Percentiles rank a stretch among this genome's conserved stretches.
phyloP scores from a whole-genome alignment of 768 basidiomycete species.

The Mycena capillaripes region DNA sequence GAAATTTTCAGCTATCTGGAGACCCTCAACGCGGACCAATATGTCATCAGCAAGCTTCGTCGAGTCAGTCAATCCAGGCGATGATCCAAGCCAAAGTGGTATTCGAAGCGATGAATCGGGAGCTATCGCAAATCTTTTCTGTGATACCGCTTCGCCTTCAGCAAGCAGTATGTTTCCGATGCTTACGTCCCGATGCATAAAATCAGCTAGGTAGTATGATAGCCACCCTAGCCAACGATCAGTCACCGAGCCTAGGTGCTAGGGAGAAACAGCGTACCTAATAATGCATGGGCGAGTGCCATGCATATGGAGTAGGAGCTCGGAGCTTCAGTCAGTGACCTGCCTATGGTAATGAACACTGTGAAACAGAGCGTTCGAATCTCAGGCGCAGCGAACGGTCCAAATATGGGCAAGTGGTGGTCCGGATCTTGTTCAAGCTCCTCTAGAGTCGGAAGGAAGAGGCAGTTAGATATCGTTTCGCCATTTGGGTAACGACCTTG shows the following conservation, averaged over 20 bases:
- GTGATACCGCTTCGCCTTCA: not conserved
- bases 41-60: not conserved
- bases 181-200: slow-evolving; percentile 28
- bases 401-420: no score
- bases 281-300: slow-evolving; percentile 19
- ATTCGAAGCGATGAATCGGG: not conserved
- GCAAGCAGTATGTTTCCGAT: slow-evolving; percentile 31
- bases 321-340: not conserved
- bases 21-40: not conserved
- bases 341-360: not conserved
- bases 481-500: no score
- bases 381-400: not conserved
- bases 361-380: not conserved
- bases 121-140: not conserved
- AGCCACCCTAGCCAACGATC: slow-evolving; percentile 25
- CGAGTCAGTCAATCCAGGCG: not conserved
- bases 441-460: no score
- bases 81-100: not conserved
- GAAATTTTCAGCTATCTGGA: not conserved
- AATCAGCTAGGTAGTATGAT: slow-evolving; percentile 11
- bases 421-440: no score
- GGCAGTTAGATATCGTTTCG: no score
- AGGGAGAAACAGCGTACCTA: slow-evolving; percentile 16
- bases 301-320: not conserved
- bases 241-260: not conserved